Evolutionary conservation across 257 asterid genomes (phyloP).

Genomic region (Voacanga thouarsii): DNA sequence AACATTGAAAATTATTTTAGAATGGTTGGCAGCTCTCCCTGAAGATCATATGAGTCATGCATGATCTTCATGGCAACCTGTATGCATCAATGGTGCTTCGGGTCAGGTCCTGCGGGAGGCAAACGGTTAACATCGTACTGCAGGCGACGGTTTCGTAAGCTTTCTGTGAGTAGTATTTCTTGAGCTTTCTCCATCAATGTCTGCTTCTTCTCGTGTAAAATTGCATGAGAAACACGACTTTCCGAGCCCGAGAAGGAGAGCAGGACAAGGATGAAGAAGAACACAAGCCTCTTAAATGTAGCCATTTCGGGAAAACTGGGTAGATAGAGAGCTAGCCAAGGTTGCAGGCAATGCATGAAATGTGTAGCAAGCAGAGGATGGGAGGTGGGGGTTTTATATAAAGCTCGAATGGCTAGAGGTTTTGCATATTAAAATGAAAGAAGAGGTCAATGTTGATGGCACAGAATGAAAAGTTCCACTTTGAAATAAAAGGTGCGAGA

Average conservation of each 20-base stretch:
- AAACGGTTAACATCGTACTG: constrained; percentile 23
- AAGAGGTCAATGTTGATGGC: neutral
- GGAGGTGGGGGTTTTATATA: constrained; percentile 12
- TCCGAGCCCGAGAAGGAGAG: constrained; percentile 4
- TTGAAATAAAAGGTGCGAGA: neutral
- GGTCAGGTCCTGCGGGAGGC: constrained; percentile 62
- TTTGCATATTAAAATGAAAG: neutral
- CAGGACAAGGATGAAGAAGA: constrained; percentile 22
- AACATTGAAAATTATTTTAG: too few relatives aligned
- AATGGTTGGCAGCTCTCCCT: too few relatives aligned
- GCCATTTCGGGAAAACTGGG: constrained; percentile 18
- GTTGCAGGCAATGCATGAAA: neutral
- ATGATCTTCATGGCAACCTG: neutral
- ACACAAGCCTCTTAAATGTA: constrained; percentile 11
- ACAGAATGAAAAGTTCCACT: constrained; percentile 12
- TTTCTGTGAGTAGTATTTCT: constrained; percentile 24
- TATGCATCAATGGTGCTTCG: constrained; percentile 38
- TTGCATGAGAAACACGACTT: constrained; percentile 19
- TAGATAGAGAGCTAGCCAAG: neutral
- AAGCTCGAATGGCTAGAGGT: neutral
- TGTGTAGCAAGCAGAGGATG: neutral
- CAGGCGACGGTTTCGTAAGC: constrained; percentile 10
- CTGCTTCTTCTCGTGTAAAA: neutral
- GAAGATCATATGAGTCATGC: neutral
- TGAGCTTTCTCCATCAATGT: constrained; percentile 30